Evolutionary conservation across 2,329 filamentous ascomycete genomes (phyloP).

Genomic region (Clonostachys rhizophaga): DNA sequence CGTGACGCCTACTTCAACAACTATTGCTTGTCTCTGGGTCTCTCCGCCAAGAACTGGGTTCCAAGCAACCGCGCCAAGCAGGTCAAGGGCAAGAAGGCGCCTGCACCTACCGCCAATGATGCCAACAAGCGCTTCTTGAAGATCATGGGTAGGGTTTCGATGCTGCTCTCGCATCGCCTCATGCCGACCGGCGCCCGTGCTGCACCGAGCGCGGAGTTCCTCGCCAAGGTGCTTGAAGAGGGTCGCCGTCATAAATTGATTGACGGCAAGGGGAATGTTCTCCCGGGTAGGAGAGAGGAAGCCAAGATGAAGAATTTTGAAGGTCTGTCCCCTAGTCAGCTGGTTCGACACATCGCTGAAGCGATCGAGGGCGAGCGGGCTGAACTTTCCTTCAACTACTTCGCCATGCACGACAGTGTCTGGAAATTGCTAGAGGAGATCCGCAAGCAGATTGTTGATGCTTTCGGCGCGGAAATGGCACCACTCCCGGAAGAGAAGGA

Average conservation of each 20-base stretch:
- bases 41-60: constrained; percentile 10
- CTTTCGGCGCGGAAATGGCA: no score
- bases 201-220: neutral
- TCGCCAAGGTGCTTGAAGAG: neutral
- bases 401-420: neutral
- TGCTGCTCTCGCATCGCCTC: neutral
- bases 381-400: neutral
- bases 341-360: neutral
- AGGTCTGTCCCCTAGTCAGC: neutral
- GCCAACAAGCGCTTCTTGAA: constrained; percentile 9
- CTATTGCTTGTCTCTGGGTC: constrained; percentile 9
- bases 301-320: neutral
- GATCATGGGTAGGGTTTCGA: constrained; percentile 2
- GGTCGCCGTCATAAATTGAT: neutral
- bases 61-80: constrained; percentile 4
- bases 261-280: neutral
- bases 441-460: neutral
- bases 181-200: neutral
- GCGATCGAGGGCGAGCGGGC: neutral
- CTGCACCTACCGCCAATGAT: neutral
- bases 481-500: neutral
- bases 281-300: neutral
- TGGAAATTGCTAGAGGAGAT: neutral
- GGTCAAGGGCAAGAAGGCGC: neutral
- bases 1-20: constrained; percentile 13